A percentile compares a stretch with the other conserved stretches of the same genome.
Evolutionary conservation across 805 yeast genomes (phyloP).

Genomic region (Hanseniaspora osmophila): DNA sequence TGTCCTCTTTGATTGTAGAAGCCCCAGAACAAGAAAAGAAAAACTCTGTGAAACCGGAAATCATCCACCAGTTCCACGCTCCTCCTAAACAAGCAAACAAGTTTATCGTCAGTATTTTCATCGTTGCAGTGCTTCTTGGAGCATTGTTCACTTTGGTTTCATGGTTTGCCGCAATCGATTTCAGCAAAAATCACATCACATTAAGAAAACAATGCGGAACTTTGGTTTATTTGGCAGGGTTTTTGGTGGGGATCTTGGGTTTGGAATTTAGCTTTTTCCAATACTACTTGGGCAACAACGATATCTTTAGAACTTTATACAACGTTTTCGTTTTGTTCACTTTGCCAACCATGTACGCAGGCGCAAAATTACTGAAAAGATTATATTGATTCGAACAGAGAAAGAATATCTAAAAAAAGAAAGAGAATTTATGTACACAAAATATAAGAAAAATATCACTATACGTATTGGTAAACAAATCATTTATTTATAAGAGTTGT

Average conservation of each 20-base stretch:
- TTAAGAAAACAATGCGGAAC: slow-evolving; percentile 16
- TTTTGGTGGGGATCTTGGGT: slow-evolving; percentile 16
- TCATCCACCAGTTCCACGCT: slow-evolving; percentile 43
- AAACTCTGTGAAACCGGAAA: slow-evolving; percentile 36
- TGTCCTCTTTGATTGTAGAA: slow-evolving; percentile 5
- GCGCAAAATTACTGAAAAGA: slow-evolving; percentile 49
- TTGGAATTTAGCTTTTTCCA: slow-evolving; percentile 18
- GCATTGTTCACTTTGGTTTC: slow-evolving; percentile 33
- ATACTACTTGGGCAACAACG: slow-evolving; percentile 21
- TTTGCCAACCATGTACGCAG: slow-evolving; percentile 42
- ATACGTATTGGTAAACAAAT: not conserved
- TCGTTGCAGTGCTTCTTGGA: slow-evolving; percentile 27
- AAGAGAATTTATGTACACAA: not conserved
- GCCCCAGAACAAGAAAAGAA: slow-evolving; percentile 24
- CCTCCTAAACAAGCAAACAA: slow-evolving; percentile 41
- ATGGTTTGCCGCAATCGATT: slow-evolving; percentile 1
- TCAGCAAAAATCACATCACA: slow-evolving; percentile 13
- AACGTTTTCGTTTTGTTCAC: slow-evolving; percentile 26
- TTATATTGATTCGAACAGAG: slow-evolving; percentile 13
- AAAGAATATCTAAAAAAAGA: slow-evolving; percentile 1
- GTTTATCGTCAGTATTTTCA: slow-evolving; percentile 37
- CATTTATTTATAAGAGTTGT: slow-evolving; percentile 35
- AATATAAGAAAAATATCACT: not conserved
- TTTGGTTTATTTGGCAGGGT: slow-evolving; percentile 13
- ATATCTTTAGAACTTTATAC: slow-evolving; percentile 21